Evolutionary conservation across 2,329 filamentous ascomycete species (phyloP), one percentile per base, ranked within the genome.

Genomic region (Ascochyta koolunga): DNA sequence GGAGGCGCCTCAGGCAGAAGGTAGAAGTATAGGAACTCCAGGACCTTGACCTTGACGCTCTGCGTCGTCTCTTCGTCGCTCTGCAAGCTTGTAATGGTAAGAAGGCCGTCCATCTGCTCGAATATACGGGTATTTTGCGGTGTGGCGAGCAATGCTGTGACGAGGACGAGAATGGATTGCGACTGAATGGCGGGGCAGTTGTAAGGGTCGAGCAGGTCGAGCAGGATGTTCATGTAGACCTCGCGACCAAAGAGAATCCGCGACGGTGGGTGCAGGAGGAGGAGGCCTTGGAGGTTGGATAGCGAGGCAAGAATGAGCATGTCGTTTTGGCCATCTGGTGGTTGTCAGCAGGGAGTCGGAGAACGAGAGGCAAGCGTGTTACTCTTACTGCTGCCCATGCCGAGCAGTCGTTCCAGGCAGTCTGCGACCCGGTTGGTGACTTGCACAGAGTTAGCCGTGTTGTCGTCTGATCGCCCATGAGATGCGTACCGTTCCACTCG

Each of bases 11-110:
- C 95, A 44, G 93, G 93, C 89, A 98, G 96, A 65, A 99, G 87
- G 76, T 98, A 99, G 77, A 98, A 98, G 80, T 98, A 98, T 45
- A 99, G 79, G 72, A 98, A 98, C 76, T 98, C 95, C 64, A 97
- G 88, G n/a, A 96, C 86, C 75, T 96, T 95, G 70, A 96, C 85
- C 79, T 96, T 97, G 62, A 98, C 93, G 66, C 93, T 90, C 58
- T 91, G 87, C 21, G 87, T 87, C 3, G 93, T 97, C 61, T 87
- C 86, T 56, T 91, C 87, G 60, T 89, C 90, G 76, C 96, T 96
- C 84, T 98, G 97, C 43, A 98, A 83, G 9, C 90, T 93, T 2
- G 93, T 96, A 39, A 98, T 87, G 1, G 92, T 95, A 35, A 96
- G 85, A 5, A 99, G 84, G 50, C 95, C 95, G 72, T 98, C 93